Percentiles rank a stretch among this genome's conserved stretches.
These are phyloP conservation scores for Cryphonectria carpinicola DNA, from an alignment of 2,329 filamentous ascomycete species.

Conservation along the genomic window DNA sequence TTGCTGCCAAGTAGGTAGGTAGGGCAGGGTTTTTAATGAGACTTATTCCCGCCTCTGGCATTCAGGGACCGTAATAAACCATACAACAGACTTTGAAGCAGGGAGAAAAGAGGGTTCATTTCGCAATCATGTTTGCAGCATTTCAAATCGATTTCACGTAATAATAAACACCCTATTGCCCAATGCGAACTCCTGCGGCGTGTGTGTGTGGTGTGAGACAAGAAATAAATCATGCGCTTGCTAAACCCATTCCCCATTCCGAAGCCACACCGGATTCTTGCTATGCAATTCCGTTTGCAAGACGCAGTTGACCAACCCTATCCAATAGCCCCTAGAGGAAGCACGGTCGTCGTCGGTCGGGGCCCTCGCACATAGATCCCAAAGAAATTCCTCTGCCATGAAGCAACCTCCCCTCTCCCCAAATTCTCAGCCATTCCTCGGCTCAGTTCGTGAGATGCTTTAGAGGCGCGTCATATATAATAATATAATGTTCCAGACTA, in stretches of 20 bases:
- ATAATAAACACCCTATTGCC: slow-evolving; percentile 14
- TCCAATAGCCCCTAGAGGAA: background rate
- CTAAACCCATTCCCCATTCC: slow-evolving; percentile 3
- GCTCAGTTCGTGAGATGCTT: background rate
- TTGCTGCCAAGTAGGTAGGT: background rate
- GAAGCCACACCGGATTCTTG: background rate
- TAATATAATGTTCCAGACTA: slow-evolving; percentile 9
- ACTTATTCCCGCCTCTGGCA: background rate
- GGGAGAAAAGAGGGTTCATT: background rate
- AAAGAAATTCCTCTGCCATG: background rate
- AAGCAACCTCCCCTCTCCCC: background rate
- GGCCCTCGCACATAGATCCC: background rate
- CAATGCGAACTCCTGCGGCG: background rate
- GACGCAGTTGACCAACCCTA: background rate
- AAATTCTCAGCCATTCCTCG: background rate
- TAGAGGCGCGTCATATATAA: slow-evolving; percentile 8
- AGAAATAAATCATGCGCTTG: slow-evolving; percentile 22
- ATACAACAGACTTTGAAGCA: background rate
- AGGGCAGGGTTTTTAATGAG: background rate
- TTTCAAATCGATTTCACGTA: slow-evolving; percentile 1
- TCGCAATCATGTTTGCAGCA: background rate
- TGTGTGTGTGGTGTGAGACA: background rate
- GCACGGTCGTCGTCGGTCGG: background rate
- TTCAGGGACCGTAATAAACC: background rate
- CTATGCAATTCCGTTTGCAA: background rate